Evolutionary conservation across 495 filamentous ascomycete species (phyloP), one percentile per base, ranked within the genome.

Genomic region (Parathielavia appendiculata): DNA sequence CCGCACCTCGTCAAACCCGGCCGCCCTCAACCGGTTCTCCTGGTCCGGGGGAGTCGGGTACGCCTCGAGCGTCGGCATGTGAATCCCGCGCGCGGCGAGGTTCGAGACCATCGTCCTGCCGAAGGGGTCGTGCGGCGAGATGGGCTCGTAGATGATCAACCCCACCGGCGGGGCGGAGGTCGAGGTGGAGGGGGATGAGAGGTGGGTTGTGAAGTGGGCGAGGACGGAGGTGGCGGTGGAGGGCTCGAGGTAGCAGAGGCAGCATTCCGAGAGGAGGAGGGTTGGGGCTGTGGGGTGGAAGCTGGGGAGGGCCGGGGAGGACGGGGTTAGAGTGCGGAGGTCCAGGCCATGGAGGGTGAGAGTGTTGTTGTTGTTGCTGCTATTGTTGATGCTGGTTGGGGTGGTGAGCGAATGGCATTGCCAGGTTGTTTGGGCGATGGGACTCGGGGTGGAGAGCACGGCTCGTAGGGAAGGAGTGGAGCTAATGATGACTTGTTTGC

Each of bases 91-190:
- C n/a, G 86, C 78, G 2, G 90, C 88, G 5, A 98, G 85, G 68
- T 98, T 98, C 4, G 86, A 82, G 1, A 92, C 83, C 93, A 98
- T 98, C 45, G 87, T 89, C 47, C 79, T 79, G 13, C 95, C 93
- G 59, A 97, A 98, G 20, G 91, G 70, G 68, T 96, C 91, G 61
- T 86, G 69, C 0, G 90, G 89, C 12, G 84, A 79, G 57, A 95
- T 86, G 0, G 93, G 93, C 67, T 98, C 93, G 75, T 98, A 98
- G 36, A 98, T 67, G 32, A 96, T 71, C 6, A 96, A 62, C 0
- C 81, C 85, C 6, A 30, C 26, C 6, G 26, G 26, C 26, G 26
- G 26, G 26, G 26, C 0, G 92, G 66, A 6, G 80, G 68, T 51
- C 78, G 19, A 17, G 13, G 23, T 32, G 26, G 11, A 73, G 49